These are phyloP conservation scores for Plectosphaerella cucumerina DNA, from an alignment of 2,329 filamentous ascomycete species.

Conservation along the genomic window DNA sequence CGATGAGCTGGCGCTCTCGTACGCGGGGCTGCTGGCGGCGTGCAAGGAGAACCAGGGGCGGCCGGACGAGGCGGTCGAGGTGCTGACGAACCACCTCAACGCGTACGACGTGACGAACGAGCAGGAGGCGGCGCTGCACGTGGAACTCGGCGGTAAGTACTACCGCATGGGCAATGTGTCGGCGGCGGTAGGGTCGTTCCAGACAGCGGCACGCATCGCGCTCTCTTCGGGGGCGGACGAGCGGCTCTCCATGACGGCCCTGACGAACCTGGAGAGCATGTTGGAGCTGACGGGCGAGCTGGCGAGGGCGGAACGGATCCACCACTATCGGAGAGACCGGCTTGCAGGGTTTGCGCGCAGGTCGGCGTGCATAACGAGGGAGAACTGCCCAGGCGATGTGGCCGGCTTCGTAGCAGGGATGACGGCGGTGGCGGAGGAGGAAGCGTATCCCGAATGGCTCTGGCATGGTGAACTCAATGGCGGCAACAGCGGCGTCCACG, in stretches of 20 bases:
- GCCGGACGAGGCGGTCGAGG: slow-evolving; percentile 22
- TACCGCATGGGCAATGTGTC: slow-evolving; percentile 20
- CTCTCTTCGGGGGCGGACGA: slow-evolving; percentile 22
- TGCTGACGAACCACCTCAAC: slow-evolving; percentile 20
- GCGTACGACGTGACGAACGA: slow-evolving; percentile 23
- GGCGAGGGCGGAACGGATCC: slow-evolving; percentile 19
- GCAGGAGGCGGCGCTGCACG: slow-evolving; percentile 23
- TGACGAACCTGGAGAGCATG: slow-evolving; percentile 27
- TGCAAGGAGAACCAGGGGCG: slow-evolving; percentile 23
- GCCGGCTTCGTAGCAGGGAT: not conserved
- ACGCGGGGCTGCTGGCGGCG: slow-evolving; percentile 23
- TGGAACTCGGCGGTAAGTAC: slow-evolving; percentile 27
- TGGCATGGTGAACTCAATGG: slow-evolving; percentile 1
- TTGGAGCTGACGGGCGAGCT: slow-evolving; percentile 16
- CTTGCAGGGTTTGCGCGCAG: slow-evolving; percentile 23
- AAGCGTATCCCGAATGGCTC: slow-evolving; percentile 10
- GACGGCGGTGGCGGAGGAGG: slow-evolving; percentile 1
- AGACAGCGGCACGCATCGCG: slow-evolving; percentile 22
- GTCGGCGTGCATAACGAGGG: slow-evolving; percentile 9
- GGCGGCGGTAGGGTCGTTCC: slow-evolving; percentile 23
- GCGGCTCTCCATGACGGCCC: slow-evolving; percentile 23
- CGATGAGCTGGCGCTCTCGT: slow-evolving; percentile 23
- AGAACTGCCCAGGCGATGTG: slow-evolving; percentile 7
- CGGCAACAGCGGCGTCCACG: not conserved
- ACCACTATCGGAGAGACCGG: slow-evolving; percentile 21